Evolutionary conservation across 768 basidiomycete species (phyloP).

Genomic region (Rhodotorula taiwanensis): DNA sequence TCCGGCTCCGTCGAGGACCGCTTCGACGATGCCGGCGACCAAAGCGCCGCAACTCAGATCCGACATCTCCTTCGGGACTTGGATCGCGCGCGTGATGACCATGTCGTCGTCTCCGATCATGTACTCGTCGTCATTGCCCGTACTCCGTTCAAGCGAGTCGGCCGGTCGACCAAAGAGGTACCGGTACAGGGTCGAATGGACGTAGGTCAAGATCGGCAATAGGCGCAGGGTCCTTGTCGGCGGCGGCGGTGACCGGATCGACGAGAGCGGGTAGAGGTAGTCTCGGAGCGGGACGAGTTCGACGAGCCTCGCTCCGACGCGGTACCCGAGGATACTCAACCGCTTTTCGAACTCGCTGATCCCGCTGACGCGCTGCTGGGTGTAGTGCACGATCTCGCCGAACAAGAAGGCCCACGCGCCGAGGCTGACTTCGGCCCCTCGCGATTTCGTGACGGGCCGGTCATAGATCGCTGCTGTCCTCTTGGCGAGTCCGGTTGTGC

Average conservation of each 20-base stretch:
- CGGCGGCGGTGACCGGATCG: conserved; percentile 51
- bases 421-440: conserved; percentile 71
- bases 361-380: conserved; percentile 86
- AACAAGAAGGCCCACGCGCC: conserved; percentile 84
- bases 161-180: conserved; percentile 89
- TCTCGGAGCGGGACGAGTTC: conserved; percentile 78
- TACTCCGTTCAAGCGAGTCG: conserved; percentile 90
- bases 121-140: conserved; percentile 95
- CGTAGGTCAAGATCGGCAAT: conserved; percentile 81
- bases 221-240: conserved; percentile 89
- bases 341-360: conserved; percentile 91
- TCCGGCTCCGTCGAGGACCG: conserved; percentile 84
- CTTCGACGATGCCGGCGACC: conserved; percentile 94
- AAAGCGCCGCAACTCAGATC: conserved; percentile 94
- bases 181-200: conserved; percentile 92
- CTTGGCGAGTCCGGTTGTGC: conserved; percentile 7
- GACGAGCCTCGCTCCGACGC: conserved; percentile 76
- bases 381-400: conserved; percentile 89
- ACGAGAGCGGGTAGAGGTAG: conserved; percentile 49
- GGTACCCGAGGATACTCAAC: conserved; percentile 89
- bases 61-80: conserved; percentile 88
- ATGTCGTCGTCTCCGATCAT: conserved; percentile 99
- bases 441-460: conserved; percentile 77
- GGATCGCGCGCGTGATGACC: conserved; percentile 79
- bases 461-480: conserved; percentile 60